Conservation (phyloP, 805 yeast species). For the Cyberlindnera maritima region DNA sequence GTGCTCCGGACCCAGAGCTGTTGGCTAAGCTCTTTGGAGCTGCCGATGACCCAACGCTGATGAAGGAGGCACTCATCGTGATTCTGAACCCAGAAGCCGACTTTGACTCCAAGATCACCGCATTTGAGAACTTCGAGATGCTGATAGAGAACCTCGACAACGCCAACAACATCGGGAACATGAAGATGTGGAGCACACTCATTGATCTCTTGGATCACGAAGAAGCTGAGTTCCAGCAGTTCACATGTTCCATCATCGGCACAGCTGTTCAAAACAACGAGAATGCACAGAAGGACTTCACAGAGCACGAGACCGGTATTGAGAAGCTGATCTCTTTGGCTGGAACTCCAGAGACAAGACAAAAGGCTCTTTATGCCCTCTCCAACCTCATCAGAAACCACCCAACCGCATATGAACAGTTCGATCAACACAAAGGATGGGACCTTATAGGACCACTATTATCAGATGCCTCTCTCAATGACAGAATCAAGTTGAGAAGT, state of each 20-base stretch:
- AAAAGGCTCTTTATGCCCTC: slow-evolving; percentile 76
- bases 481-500: slow-evolving; percentile 49
- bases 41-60: slow-evolving; percentile 84
- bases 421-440: slow-evolving; percentile 65
- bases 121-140: slow-evolving; percentile 92
- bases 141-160: slow-evolving; percentile 90
- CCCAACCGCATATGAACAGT: slow-evolving; percentile 49
- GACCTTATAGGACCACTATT: slow-evolving; percentile 38
- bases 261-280: slow-evolving; percentile 93
- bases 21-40: slow-evolving; percentile 72
- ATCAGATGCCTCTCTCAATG: slow-evolving; percentile 19
- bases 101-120: slow-evolving; percentile 62
- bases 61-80: slow-evolving; percentile 72
- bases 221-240: slow-evolving; percentile 44
- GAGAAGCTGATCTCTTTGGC: slow-evolving; percentile 44
- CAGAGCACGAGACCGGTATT: slow-evolving; percentile 48
- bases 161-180: slow-evolving; percentile 85
- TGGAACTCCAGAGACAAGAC: slow-evolving; percentile 28
- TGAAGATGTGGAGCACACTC: slow-evolving; percentile 77
- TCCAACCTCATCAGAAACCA: slow-evolving; percentile 73
- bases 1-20: slow-evolving; percentile 76
- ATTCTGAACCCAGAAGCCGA: slow-evolving; percentile 56
- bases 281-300: slow-evolving; percentile 65
- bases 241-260: slow-evolving; percentile 75
- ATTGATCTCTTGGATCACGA: slow-evolving; percentile 49